These are phyloP conservation scores for Globisporangium spinosum DNA, from an alignment of 352 stramenopile genomes.

Conservation along the genomic window DNA sequence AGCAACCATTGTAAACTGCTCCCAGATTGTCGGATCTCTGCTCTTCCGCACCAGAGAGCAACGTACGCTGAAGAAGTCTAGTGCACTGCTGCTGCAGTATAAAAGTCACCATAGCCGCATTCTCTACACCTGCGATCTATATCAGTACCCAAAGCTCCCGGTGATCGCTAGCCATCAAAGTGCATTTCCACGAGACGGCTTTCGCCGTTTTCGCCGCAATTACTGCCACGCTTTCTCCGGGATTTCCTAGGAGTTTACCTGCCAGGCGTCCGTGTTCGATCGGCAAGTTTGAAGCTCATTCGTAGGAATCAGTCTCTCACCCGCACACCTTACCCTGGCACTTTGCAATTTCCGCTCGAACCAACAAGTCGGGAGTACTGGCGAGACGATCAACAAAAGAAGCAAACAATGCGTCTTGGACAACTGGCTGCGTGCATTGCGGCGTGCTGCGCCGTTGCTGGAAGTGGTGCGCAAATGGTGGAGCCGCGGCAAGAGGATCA, in stretches of 20 bases:
- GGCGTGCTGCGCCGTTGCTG: conserved; percentile 1
- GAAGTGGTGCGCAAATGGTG: neutral
- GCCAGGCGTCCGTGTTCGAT: neutral
- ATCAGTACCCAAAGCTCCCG: neutral
- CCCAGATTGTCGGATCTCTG: too few relatives aligned
- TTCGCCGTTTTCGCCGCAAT: neutral
- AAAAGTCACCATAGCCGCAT: neutral
- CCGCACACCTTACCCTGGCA: neutral
- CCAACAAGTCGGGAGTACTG: neutral
- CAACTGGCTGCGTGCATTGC: neutral
- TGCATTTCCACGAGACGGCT: neutral
- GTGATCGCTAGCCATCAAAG: neutral
- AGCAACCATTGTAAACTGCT: too few relatives aligned
- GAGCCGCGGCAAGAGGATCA: neutral
- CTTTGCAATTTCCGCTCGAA: neutral
- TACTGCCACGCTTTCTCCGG: neutral
- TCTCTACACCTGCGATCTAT: neutral
- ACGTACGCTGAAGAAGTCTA: neutral
- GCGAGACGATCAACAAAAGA: neutral
- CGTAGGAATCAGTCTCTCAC: neutral
- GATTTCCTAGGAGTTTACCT: neutral
- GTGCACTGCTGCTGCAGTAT: neutral
- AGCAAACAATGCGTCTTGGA: conserved; percentile 4
- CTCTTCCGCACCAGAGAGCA: too few relatives aligned
- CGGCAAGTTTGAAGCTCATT: neutral